Evolutionary conservation across 192 early-diverging fungal species (phyloP).

Genomic region (Coemansia sp.): DNA sequence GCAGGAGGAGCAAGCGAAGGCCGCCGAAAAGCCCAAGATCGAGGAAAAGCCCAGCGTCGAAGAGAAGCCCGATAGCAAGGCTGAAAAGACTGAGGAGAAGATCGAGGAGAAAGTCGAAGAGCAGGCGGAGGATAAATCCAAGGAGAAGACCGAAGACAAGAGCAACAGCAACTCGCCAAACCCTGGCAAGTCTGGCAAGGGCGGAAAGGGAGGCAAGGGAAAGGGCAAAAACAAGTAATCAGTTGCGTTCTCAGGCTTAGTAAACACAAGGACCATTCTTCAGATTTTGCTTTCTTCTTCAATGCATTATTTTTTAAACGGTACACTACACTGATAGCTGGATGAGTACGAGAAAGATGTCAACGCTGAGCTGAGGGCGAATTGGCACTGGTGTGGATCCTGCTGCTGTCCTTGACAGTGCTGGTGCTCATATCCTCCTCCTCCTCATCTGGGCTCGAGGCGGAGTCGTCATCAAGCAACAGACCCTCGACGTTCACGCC

Average conservation of each 20-base stretch:
- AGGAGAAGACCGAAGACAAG: slow-evolving; percentile 14
- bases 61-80: slow-evolving; percentile 20
- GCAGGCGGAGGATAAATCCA: slow-evolving; percentile 19
- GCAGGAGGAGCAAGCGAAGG: slow-evolving; percentile 14
- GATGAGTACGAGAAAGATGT: background rate
- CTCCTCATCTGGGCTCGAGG: slow-evolving; percentile 44
- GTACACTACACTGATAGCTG: too few species aligned
- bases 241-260: too few species aligned
- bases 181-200: background rate
- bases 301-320: background rate
- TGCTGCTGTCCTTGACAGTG: background rate
- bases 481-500: slow-evolving; percentile 25
- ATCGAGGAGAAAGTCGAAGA: slow-evolving; percentile 26
- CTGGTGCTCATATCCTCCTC: slow-evolving; percentile 11
- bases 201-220: background rate
- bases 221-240: slow-evolving; percentile 7
- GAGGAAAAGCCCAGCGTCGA: slow-evolving; percentile 49
- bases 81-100: slow-evolving; percentile 47
- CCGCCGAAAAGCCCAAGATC: slow-evolving; percentile 10
- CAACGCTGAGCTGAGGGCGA: background rate
- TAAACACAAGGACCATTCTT: too few species aligned
- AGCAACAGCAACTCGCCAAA: slow-evolving; percentile 26
- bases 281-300: background rate
- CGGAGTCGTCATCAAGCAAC: slow-evolving; percentile 39
- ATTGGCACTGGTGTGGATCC: background rate